Base-by-base conservation (phyloP, 768 basidiomycete genomes). In the Lyophyllum atratum region DNA sequence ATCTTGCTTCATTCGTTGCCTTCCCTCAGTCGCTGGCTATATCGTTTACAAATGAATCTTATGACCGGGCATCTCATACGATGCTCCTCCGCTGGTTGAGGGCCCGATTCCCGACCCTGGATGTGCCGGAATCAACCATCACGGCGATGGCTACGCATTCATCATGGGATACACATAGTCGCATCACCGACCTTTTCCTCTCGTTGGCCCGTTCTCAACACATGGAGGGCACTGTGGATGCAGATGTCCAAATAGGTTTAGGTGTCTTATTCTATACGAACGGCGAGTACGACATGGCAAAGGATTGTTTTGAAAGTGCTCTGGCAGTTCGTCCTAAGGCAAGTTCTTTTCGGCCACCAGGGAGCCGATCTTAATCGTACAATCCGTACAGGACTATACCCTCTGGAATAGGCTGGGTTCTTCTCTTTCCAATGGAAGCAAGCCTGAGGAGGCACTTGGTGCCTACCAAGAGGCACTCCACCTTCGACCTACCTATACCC, bases 391-490 rank as follows among this genome's bases (percentile, higher is more conserved):
- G 90, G 97, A 99, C 72, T 98, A 94, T 70, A 76, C 94, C 5
- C 72, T 98, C 12, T 99, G 97, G 97, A 99, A 99, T 71, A 80
- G 97, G 49, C 76, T 97, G 14, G 97, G 97, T 5, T 97, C 95
- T 1, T 93, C 90, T 4, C 79, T 99, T 24, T 96, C 95, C 6
- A 99, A 99, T 68, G 94, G 93, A 0, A 92, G 85, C 62, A 90
- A 92, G 59, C 94, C 97, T 0, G 97, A 98, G 71, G 93, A 95
- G 70, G 95, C 96, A 3, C 74, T 94, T 9, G 90, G 89, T 15
- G 91, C 89, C 14, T 97, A 99, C 70, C 82, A 91, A 57, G 87
- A 95, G 69, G 97, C 97, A 0, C 80, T 99, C 24, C 87, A 86
- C 65, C 75, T 98, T 46, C 85, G 94, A 37, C 97, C 97, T 25